Evolutionary conservation across 129 eudicot genomes (phyloP).

Genomic region (Dittrichia graveolens): DNA sequence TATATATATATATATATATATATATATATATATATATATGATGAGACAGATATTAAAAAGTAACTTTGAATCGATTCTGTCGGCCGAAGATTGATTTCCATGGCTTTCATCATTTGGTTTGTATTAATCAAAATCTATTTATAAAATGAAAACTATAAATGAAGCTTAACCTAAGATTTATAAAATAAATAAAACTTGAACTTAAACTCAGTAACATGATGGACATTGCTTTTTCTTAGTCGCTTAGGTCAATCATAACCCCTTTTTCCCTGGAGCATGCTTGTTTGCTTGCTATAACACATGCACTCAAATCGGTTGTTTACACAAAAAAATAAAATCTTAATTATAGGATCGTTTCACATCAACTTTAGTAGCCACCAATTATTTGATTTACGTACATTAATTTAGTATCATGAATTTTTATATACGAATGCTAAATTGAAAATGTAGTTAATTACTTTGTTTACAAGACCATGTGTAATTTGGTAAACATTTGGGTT

Average conservation of each 20-base stretch:
- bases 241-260: conserved; percentile 32
- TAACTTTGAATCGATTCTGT: background rate
- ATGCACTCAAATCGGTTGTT: conserved; percentile 21
- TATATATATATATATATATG: too few relatives aligned
- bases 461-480: too few relatives aligned
- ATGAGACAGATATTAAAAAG: background rate
- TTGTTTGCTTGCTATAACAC: conserved; percentile 27
- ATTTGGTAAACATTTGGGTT: too few relatives aligned
- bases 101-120: conserved; percentile 5
- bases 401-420: background rate
- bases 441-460: background rate
- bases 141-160: conserved; percentile 22
- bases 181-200: too few relatives aligned
- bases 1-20: too few relatives aligned
- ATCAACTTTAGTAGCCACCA: conserved; percentile 24
- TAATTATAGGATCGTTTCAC: conserved; percentile 14
- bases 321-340: conserved; percentile 12
- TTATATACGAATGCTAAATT: background rate
- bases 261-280: conserved; percentile 37
- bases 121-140: conserved; percentile 12
- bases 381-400: conserved; percentile 9
- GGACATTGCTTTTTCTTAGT: conserved; percentile 31
- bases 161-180: conserved; percentile 23
- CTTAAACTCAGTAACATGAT: conserved; percentile 32
- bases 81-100: background rate